Evolutionary conservation across 1,284 basidiomycete species (phyloP).

Genomic region (Ganoderma lucidum): DNA sequence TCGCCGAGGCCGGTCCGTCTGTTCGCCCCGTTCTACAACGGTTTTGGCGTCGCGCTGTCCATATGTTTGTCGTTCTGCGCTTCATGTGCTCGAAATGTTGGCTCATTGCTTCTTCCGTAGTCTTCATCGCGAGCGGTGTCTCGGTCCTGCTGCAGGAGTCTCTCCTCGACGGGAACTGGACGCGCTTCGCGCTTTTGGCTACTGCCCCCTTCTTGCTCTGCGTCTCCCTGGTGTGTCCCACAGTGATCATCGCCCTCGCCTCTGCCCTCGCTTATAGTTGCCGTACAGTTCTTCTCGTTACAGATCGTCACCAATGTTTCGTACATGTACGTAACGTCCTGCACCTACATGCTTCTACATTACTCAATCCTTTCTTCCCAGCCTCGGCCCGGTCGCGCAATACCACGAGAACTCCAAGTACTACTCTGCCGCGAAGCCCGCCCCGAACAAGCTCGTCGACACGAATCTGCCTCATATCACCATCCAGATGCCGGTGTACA

Average conservation of each 20-base stretch:
- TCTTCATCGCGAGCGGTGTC: slow-evolving; percentile 69
- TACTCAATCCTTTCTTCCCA: slow-evolving; percentile 33
- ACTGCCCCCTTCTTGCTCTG: slow-evolving; percentile 77
- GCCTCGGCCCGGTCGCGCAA: slow-evolving; percentile 77
- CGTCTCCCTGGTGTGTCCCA: slow-evolving; percentile 67
- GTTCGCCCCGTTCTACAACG: slow-evolving; percentile 81
- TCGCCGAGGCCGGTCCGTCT: slow-evolving; percentile 64
- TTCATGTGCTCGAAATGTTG: background rate
- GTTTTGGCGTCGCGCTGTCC: slow-evolving; percentile 70
- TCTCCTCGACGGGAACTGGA: slow-evolving; percentile 70
- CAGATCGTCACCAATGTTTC: slow-evolving; percentile 68
- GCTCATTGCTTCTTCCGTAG: slow-evolving; percentile 42
- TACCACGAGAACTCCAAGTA: slow-evolving; percentile 78
- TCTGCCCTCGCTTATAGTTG: background rate
- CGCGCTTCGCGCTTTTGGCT: slow-evolving; percentile 69
- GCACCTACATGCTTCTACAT: background rate
- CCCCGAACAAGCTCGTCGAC: slow-evolving; percentile 69
- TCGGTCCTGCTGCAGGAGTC: slow-evolving; percentile 69
- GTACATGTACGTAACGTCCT: slow-evolving; percentile 53
- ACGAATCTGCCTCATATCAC: slow-evolving; percentile 74
- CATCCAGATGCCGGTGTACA: slow-evolving; percentile 84
- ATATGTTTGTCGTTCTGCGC: slow-evolving; percentile 57
- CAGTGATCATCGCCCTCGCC: background rate
- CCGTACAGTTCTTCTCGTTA: slow-evolving; percentile 64
- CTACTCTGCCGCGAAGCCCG: slow-evolving; percentile 69